Evolutionary conservation across 2,329 filamentous ascomycete species (phyloP), one percentile per base, ranked within the genome.

Genomic region (Colletotrichum sp.): DNA sequence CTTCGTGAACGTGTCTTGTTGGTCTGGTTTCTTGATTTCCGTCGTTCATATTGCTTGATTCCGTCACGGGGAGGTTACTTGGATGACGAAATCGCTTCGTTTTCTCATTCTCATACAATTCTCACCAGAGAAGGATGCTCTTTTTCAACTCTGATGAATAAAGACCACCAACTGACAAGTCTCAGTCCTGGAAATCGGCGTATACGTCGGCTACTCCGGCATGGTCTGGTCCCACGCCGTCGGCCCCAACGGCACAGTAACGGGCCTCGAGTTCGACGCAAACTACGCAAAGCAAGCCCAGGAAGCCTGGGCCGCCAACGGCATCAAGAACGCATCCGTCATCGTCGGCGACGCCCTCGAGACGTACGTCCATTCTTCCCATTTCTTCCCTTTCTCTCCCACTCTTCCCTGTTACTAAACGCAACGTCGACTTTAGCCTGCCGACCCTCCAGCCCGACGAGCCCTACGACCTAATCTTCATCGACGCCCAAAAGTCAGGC

Each of bases 381-480:
- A 18, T n/a, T 30, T 16, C 5, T 4, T 21, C 5, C 2, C 39
- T 18, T 9, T 39, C 12, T 52, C 15, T 7, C 3, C 15, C 13
- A 21, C 18, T 16, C 15, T 24, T 7, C 24, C 44, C 7, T 2
- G 8, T 34, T n/a, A 26, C 67, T 75, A n/a, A 75, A 59, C 18
- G 7, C 21, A 30, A 30, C 4, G 5, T 15, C 69, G 9, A 12
- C 34, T 6, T 24, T 6, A 85, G 84, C 4, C 81, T 86, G 12
- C 79, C 80, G 8, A 72, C 79, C n/a, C 82, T 85, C 5, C 78
- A 85, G 75, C 78, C 82, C 73, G 72, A 80, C 44, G 81, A 86
- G 78, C 87, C 89, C 6, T 91, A 89, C 78, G 89, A 91, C 80
- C 81, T 90, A 60, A 85, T 90, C 80, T 91, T 91, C 80, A 85